Evolutionary conservation across 2,329 filamentous ascomycete genomes (phyloP), one percentile per base, ranked within the genome.

Genomic region (Diaporthe citrichinensis): DNA sequence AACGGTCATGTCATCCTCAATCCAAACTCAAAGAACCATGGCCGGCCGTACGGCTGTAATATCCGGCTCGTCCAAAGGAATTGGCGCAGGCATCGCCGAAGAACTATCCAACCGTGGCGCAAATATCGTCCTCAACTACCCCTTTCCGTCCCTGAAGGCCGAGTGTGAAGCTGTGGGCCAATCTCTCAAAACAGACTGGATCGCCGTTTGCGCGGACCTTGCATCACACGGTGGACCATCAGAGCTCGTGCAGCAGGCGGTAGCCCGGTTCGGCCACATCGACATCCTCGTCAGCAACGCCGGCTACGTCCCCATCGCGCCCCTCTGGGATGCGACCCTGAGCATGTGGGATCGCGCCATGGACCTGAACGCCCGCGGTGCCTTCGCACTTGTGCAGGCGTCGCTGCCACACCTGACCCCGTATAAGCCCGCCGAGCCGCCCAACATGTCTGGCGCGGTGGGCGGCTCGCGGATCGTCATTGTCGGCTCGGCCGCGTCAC

Each of bases 251-350:
- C 31, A 25, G 44, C 57, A 59, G 15, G 71, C 71, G 15, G 71
- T 46, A 49, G 58, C 44, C n/a, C 58, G 65, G 25, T 73, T 73
- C 44, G 71, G 71, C 39, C 39, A 36, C 15, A 73, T 73, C 57
- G 34, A 73, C n/a, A 73, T 73, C 23, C 71, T 73, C 31, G 71
- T 73, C n/a, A 73, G 61, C 57, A 73, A 73, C 55, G 71, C 71
- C 51, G 71, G 57, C 44, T 59, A 65, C 44, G 71, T 73, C 6
- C 71, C 71, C 3, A 44, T 65, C 28, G 34, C 15, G 2, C 57
- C 71, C 1, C 61, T 61, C 44, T 73, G 71, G 71, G 25, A 62
- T 4, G 23, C 61, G 8, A 65, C 71, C 1, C 25, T 61, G 34
- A 12, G 61, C 34, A 51, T 55, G 39, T 73, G 71, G 71, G 58